phyloP scores from a whole-genome alignment of 2,329 filamentous ascomycete species.

The Elsinoe necatrix region DNA sequence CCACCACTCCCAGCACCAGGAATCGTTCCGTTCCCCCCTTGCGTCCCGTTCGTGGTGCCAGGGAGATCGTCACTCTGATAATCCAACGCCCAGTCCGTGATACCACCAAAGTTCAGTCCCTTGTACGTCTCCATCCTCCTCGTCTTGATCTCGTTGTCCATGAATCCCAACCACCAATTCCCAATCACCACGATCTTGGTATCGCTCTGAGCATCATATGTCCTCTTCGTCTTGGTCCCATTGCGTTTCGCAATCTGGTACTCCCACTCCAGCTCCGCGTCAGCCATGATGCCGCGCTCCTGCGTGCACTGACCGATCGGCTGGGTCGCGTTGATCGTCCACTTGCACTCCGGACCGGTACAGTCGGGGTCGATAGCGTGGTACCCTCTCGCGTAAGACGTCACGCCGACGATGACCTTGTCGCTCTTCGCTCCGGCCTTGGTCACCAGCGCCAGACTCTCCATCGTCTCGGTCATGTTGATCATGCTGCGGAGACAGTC shows the following conservation, averaged over 20 bases:
- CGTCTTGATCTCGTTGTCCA: conserved; percentile 23
- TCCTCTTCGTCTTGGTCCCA: conserved; percentile 13
- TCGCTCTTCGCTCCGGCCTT: conserved; percentile 19
- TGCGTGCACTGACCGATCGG: conserved; percentile 24
- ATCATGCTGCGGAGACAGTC: conserved; percentile 27
- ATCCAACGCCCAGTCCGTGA: conserved; percentile 33
- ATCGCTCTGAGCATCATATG: not conserved
- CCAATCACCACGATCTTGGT: conserved; percentile 18
- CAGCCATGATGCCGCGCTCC: conserved; percentile 29
- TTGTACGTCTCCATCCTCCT: conserved; percentile 20
- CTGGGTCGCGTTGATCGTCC: not conserved
- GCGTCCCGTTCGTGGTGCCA: not conserved
- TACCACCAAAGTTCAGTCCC: conserved; percentile 28
- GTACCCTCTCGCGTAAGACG: conserved; percentile 32
- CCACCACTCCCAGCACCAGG: not conserved
- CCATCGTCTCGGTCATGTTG: conserved; percentile 22
- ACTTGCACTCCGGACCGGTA: conserved; percentile 22
- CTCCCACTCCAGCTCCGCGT: conserved; percentile 26
- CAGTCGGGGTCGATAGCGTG: conserved; percentile 29
- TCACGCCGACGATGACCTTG: conserved; percentile 32
- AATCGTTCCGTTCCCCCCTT: not conserved
- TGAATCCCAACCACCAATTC: conserved; percentile 23
- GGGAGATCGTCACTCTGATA: not conserved
- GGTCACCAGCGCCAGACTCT: conserved; percentile 20
- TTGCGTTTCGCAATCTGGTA: conserved; percentile 22